These are phyloP conservation scores for Leccinum barrowsii DNA, from an alignment of 768 basidiomycete species.

Conservation along the genomic window DNA sequence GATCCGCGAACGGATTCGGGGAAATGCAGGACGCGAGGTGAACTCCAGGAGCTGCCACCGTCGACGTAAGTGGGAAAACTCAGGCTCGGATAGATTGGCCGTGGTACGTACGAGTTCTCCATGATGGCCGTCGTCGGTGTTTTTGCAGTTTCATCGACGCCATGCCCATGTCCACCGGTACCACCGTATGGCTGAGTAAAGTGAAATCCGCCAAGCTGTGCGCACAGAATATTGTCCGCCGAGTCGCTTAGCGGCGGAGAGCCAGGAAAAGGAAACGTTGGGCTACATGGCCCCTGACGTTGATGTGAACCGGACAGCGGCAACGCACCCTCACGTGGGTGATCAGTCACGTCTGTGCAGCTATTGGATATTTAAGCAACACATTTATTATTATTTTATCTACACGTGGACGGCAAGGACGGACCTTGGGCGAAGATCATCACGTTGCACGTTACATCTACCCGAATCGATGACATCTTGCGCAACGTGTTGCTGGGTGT, in stretches of 20 bases:
- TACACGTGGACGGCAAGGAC: conserved; percentile 29
- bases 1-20: conserved; percentile 22
- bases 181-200: conserved; percentile 13
- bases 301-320: conserved; percentile 20
- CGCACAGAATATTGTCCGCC: conserved; percentile 22
- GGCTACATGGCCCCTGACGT: conserved; percentile 15
- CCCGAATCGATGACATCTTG: conserved; percentile 29
- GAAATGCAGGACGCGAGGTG: conserved; percentile 24
- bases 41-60: conserved; percentile 24
- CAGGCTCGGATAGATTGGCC: conserved; percentile 3
- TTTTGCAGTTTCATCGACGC: conserved; percentile 20
- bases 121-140: conserved; percentile 27
- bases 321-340: conserved; percentile 20
- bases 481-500: conserved; percentile 24
- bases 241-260: conserved; percentile 11
- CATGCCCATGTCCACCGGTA: conserved; percentile 9
- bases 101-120: conserved; percentile 23
- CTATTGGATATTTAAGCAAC: conserved; percentile 17
- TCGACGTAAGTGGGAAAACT: conserved; percentile 21
- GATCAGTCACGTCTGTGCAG: conserved; percentile 18
- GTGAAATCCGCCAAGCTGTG: conserved; percentile 25
- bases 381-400: not conserved
- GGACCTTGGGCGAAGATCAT: conserved; percentile 34
- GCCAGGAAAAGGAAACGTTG: conserved; percentile 8
- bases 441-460: conserved; percentile 28